Base-by-base conservation (phyloP, 805 yeast species). In the Ogataea trehaloabstinens region DNA sequence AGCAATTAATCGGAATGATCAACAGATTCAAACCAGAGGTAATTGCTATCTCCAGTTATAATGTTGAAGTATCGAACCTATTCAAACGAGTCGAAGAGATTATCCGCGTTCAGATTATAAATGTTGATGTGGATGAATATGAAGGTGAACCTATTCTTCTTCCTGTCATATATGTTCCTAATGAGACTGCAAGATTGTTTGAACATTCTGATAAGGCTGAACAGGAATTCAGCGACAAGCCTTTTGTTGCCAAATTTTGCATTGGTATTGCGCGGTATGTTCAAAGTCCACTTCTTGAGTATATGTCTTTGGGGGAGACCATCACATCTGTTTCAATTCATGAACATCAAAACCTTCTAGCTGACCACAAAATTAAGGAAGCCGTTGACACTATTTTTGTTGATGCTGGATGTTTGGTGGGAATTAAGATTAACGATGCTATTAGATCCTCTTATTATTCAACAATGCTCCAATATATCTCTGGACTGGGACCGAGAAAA, bases 401-500 rank as follows among this genome's bases (percentile, higher is more conserved):
- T 33, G 99, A 93, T 63, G 80, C 84, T 43, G 85, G 86, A 11
- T 89, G 91, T 60, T 68, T 87, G 68, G 95, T 86, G 37, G 99
- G 99, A 55, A 85, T 91, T 19, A 96, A 91, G 50, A 82, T 93
- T 53, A 91, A 93, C 53, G 90, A 83, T 46, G 95, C 96, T 6
- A 82, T 88, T 5, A 70, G 88, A 42, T 85, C 85, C 40, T 69
- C 79, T 1, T 85, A 87, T 53, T 64, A 78, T 43, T 86, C 95
- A 3, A 75, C 77, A 24, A 63, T 79, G 37, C 68, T 93, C 44
- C 93, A 80, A 21, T 93, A 76, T 56, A 77, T 93, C 35, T 78
- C 95, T 6, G 99, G 99, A 18, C 71, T 93, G 43, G 99, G 99
- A 30, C 95, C 95, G 35, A 82, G 99, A 67, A 93, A 93, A 62